phyloP scores from a whole-genome alignment of 768 basidiomycete species.

The Lentinula lateritia region DNA sequence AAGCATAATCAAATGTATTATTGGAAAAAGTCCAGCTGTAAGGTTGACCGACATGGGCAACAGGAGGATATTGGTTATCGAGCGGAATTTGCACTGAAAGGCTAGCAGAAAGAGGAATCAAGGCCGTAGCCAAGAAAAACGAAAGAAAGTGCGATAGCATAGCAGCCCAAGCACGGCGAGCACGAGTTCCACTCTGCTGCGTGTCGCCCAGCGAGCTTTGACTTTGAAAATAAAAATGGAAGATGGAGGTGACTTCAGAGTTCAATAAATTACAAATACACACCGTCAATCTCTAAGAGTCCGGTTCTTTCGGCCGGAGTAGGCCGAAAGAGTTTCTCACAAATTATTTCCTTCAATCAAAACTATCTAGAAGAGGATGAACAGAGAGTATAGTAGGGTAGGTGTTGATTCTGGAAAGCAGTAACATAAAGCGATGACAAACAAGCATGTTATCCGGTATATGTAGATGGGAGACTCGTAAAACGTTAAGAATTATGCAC shows the following conservation, averaged over 20 bases:
- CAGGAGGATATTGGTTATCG: conserved; percentile 67
- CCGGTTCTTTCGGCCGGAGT: no score
- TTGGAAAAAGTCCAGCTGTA: conserved; percentile 70
- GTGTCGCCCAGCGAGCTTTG: conserved; percentile 57
- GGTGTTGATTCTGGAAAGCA: neutral
- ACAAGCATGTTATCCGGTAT: conserved; percentile 4
- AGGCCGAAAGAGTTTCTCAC: no score
- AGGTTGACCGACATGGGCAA: conserved; percentile 60
- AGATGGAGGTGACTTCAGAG: no score
- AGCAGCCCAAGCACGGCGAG: conserved; percentile 16
- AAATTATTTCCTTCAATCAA: no score
- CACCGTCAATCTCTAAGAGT: no score
- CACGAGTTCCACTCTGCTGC: conserved; percentile 6
- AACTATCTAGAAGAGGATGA: no score
- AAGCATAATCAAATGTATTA: conserved; percentile 54
- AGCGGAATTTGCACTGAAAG: conserved; percentile 55
- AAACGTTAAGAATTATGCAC: conserved; percentile 23
- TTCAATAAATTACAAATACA: no score
- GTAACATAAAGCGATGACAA: neutral
- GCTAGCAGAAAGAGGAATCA: conserved; percentile 34
- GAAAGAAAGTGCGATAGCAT: conserved; percentile 59
- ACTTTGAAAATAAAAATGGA: neutral
- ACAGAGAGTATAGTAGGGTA: neutral
- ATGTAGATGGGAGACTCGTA: conserved; percentile 4
- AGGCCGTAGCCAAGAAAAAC: conserved; percentile 32